Evolutionary conservation across 2,329 filamentous ascomycete species (phyloP).

Genomic region (Alternaria rosae): DNA sequence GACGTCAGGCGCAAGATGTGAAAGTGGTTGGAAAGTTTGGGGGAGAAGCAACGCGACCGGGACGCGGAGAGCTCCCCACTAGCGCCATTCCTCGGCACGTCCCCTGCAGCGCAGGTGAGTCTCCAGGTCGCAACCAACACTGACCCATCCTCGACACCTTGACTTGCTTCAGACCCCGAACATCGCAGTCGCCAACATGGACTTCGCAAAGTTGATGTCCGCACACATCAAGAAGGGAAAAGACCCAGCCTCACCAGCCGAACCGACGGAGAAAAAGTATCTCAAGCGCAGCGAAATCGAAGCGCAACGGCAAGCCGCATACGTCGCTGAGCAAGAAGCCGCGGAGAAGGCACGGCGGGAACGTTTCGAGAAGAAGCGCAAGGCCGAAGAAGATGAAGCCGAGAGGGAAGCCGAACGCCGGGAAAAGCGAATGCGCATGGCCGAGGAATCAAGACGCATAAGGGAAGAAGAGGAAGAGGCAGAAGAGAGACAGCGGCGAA

Average conservation of each 20-base stretch:
- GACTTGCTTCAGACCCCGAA: background rate
- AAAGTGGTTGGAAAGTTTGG: background rate
- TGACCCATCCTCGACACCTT: background rate
- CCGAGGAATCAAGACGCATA: slow-evolving; percentile 76
- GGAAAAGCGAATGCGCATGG: slow-evolving; percentile 81
- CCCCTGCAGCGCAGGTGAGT: slow-evolving; percentile 13
- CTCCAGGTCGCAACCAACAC: slow-evolving; percentile 6
- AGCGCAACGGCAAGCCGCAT: slow-evolving; percentile 79
- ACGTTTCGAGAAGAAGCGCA: slow-evolving; percentile 79
- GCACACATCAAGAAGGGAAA: slow-evolving; percentile 89
- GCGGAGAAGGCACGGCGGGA: slow-evolving; percentile 75
- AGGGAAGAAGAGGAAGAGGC: slow-evolving; percentile 76
- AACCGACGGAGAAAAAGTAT: slow-evolving; percentile 67
- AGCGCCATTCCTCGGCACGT: slow-evolving; percentile 24
- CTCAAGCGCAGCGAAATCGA: slow-evolving; percentile 86
- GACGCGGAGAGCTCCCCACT: slow-evolving; percentile 30
- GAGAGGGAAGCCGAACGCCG: slow-evolving; percentile 73
- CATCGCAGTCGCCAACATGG: slow-evolving; percentile 65
- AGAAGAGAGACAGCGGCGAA: slow-evolving; percentile 75
- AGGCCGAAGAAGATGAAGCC: slow-evolving; percentile 84
- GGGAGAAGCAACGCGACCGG: slow-evolving; percentile 22
- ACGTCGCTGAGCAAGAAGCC: slow-evolving; percentile 80
- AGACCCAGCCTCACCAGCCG: slow-evolving; percentile 51
- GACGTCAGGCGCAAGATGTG: slow-evolving; percentile 5
- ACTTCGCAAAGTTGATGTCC: slow-evolving; percentile 93